These are phyloP conservation scores for Phaeotremella skinneri DNA, from an alignment of 768 basidiomycete species.

Conservation along the genomic window DNA sequence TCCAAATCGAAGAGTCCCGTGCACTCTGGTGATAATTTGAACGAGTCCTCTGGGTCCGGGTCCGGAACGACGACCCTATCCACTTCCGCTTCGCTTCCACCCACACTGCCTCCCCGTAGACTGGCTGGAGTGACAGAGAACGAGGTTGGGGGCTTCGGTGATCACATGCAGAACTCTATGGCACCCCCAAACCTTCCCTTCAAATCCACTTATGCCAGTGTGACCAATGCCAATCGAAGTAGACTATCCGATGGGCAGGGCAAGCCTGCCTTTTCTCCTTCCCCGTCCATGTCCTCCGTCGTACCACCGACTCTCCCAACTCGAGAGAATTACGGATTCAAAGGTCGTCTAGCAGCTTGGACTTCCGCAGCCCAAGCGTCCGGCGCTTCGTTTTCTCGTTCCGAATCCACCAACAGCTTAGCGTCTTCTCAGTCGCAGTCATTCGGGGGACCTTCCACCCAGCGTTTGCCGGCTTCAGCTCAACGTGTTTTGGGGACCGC, in stretches of 20 bases:
- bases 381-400: conserved; percentile 18
- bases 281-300: not conserved
- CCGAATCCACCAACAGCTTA: conserved; percentile 6
- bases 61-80: conserved; percentile 4
- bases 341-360: conserved; percentile 39
- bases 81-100: conserved; percentile 29
- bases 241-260: conserved; percentile 34
- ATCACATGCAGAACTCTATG: not conserved
- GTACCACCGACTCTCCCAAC: conserved; percentile 28
- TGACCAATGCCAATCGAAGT: conserved; percentile 27
- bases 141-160: not conserved
- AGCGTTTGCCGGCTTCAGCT: conserved; percentile 32
- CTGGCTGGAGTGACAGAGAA: conserved; percentile 5
- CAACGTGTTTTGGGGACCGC: conserved; percentile 38
- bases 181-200: conserved; percentile 24
- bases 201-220: conserved; percentile 28
- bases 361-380: conserved; percentile 25
- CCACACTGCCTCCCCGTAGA: conserved; percentile 35
- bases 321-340: conserved; percentile 31
- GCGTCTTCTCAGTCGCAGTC: not conserved
- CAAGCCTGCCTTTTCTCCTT: conserved; percentile 36
- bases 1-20: conserved; percentile 35
- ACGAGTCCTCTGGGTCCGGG: not conserved
- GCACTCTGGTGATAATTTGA: conserved; percentile 17
- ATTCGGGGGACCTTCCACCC: conserved; percentile 9